Conservation (phyloP, 345 rosid genomes). For the Anacardium occidentale region DNA sequence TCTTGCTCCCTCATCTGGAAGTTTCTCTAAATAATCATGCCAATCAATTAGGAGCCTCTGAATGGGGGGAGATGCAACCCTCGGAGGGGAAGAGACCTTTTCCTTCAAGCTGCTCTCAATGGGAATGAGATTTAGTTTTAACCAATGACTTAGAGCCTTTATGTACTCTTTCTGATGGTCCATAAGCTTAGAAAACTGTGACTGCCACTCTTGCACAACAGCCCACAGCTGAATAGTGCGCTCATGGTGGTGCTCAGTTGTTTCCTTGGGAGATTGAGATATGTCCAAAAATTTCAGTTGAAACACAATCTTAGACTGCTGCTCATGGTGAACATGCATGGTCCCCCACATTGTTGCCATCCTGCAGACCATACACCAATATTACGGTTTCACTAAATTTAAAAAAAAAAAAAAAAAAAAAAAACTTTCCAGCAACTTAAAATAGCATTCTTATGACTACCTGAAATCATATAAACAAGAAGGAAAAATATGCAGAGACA, state of each 20-base stretch:
- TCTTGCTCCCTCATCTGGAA: constrained; percentile 72
- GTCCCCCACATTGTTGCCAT: constrained; percentile 87
- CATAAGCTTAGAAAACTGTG: constrained; percentile 62
- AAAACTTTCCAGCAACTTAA: not conserved
- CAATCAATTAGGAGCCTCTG: constrained; percentile 60
- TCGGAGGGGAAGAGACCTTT: constrained; percentile 87
- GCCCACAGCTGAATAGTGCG: constrained; percentile 68
- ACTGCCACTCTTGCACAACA: constrained; percentile 78
- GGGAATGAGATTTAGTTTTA: constrained; percentile 76
- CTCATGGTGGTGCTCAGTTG: constrained; percentile 66
- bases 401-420: not conserved
- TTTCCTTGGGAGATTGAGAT: constrained; percentile 61
- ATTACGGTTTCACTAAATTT: too few species aligned
- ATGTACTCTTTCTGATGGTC: constrained; percentile 72
- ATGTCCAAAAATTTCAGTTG: constrained; percentile 43
- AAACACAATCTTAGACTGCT: constrained; percentile 46
- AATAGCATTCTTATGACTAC: not conserved
- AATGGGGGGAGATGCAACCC: constrained; percentile 64
- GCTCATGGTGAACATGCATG: constrained; percentile 65
- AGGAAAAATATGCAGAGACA: not conserved
- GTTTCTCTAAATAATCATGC: constrained; percentile 56
- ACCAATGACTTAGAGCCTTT: constrained; percentile 63
- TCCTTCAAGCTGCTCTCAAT: constrained; percentile 85
- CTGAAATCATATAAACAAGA: not conserved
- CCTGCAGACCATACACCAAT: constrained; percentile 40